Evolutionary conservation across 2,329 filamentous ascomycete species (phyloP), one percentile per base, ranked within the genome.

Genomic region (Achaetomium macrosporum): DNA sequence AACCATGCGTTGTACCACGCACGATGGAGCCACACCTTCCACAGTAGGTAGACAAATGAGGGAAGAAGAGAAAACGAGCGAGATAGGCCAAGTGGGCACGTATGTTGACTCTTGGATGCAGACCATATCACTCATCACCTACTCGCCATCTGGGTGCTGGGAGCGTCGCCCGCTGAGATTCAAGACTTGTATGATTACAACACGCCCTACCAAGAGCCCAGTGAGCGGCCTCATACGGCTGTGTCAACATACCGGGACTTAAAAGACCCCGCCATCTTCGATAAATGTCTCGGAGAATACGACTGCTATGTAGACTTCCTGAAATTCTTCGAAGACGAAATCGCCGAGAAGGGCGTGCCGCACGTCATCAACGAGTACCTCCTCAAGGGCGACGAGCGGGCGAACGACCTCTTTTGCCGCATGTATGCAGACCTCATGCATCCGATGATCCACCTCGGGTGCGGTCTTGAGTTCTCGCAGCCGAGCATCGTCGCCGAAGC

Each of bases 1-100:
- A 53, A 53, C 35, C 51, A 53, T 48, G 41, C 7, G 2, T 12
- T 20, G 13, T 53, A 48, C 35, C 51, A 53, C 51, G 49, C 45
- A 15, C 39, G 17, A 31, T 17, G 15, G 35, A n/a, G 2, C 25
- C 25, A 25, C 25, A 25, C 25, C 7, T 41, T 53, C 16, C 51
- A 53, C 45, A 53, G 51, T 53, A 39, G 40, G 51, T 12, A 20
- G n/a, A n/a, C n/a, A n/a, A n/a, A n/a, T n/a, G n/a, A n/a, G n/a
- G n/a, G n/a, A n/a, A n/a, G n/a, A n/a, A n/a, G n/a, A n/a, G n/a
- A n/a, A n/a, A n/a, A n/a, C n/a, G n/a, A n/a, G n/a, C n/a, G n/a
- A n/a, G n/a, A n/a, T n/a, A n/a, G n/a, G n/a, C n/a, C n/a, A n/a
- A n/a, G n/a, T 31, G 16, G 16, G 44, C 9, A 35, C 30, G 8